phyloP scores from a whole-genome alignment of 768 basidiomycete genomes.

The Pleurotus giganteus region DNA sequence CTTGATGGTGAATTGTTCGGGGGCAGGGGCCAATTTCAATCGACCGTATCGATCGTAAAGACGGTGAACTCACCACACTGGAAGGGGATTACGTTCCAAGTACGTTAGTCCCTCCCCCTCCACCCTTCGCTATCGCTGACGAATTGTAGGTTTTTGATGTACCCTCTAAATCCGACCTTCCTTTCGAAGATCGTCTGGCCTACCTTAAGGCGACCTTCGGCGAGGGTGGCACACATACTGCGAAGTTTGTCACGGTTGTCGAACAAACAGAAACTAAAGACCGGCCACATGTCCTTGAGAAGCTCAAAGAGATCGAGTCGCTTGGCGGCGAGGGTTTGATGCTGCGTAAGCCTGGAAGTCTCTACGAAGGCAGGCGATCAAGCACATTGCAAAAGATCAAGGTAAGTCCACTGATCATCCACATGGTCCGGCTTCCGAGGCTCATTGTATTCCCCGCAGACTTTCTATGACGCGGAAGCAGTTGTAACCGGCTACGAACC shows the following conservation, averaged over 20 bases:
- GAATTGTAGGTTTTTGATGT: conserved; percentile 52
- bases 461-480: conserved; percentile 62
- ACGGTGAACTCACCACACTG: conserved; percentile 56
- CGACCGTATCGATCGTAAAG: conserved; percentile 59
- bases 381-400: conserved; percentile 54
- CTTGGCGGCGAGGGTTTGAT: conserved; percentile 61
- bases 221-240: conserved; percentile 38
- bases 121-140: not conserved
- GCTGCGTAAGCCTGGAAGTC: conserved; percentile 47
- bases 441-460: conserved; percentile 24
- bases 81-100: conserved; percentile 54
- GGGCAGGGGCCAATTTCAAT: conserved; percentile 55
- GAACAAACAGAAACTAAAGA: conserved; percentile 42
- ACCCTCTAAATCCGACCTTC: conserved; percentile 42
- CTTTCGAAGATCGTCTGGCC: conserved; percentile 51
- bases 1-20: conserved; percentile 62
- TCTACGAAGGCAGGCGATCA: conserved; percentile 51
- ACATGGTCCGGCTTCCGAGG: not conserved
- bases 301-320: conserved; percentile 51
- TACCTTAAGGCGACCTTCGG: conserved; percentile 46
- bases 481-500: conserved; percentile 55
- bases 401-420: conserved; percentile 20
- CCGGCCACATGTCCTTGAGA: conserved; percentile 51
- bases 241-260: conserved; percentile 44
- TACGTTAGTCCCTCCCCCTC: conserved; percentile 18